phyloP scores from a whole-genome alignment of 805 yeast genomes.

The Jamesozyma piceae region DNA sequence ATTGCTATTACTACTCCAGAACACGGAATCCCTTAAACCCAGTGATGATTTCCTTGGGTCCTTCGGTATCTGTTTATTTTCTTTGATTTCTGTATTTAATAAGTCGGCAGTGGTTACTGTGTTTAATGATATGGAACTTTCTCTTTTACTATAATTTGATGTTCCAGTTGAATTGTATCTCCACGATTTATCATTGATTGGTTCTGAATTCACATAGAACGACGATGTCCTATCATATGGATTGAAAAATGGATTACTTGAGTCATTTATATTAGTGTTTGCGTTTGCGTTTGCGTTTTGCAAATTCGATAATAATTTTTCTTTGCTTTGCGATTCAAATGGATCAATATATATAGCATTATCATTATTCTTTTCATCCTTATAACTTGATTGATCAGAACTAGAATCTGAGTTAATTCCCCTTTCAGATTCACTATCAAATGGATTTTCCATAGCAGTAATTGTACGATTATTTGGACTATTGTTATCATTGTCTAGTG shows the following conservation, averaged over 20 bases:
- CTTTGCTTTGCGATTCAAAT: constrained; percentile 33
- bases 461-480: constrained; percentile 19
- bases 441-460: constrained; percentile 26
- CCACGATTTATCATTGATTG: constrained; percentile 47
- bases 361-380: constrained; percentile 14
- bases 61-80: constrained; percentile 40
- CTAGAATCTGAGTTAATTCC: constrained; percentile 30
- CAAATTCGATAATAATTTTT: constrained; percentile 24
- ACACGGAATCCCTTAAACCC: constrained; percentile 36
- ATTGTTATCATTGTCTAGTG: constrained; percentile 31
- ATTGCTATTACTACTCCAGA: constrained; percentile 11
- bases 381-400: constrained; percentile 41
- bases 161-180: constrained; percentile 31
- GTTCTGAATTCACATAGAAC: constrained; percentile 27
- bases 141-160: constrained; percentile 35
- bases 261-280: no score
- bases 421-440: constrained; percentile 25
- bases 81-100: constrained; percentile 67
- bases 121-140: constrained; percentile 61
- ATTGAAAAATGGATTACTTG: constrained; percentile 17
- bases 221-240: constrained; percentile 27
- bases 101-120: constrained; percentile 82
- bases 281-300: constrained; percentile 11
- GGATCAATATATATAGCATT: constrained; percentile 33
- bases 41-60: constrained; percentile 36